These are phyloP conservation scores for Arabis hirsuta DNA, from an alignment of 345 rosid genomes.

Conservation along the genomic window DNA sequence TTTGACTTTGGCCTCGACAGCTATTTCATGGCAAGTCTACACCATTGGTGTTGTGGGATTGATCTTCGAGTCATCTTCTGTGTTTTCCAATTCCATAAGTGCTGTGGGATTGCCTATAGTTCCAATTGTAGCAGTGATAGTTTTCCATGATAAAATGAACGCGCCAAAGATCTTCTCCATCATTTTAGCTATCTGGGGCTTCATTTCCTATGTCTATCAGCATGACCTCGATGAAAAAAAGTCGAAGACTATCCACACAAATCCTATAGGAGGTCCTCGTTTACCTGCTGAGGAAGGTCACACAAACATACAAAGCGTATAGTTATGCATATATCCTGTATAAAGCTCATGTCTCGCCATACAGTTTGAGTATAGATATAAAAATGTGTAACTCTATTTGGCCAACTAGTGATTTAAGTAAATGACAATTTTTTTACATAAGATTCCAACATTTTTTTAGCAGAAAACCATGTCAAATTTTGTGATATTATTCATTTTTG, in stretches of 20 bases:
- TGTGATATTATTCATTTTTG: not conserved
- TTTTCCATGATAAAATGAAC: slow-evolving; percentile 59
- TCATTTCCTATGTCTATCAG: slow-evolving; percentile 60
- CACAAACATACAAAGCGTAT: slow-evolving; percentile 17
- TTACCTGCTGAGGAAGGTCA: slow-evolving; percentile 30
- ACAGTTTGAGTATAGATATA: slow-evolving; percentile 4
- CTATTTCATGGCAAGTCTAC: slow-evolving; percentile 56
- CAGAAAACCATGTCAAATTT: not conserved
- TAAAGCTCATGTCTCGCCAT: not conserved
- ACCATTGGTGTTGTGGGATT: slow-evolving; percentile 52
- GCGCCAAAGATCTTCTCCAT: slow-evolving; percentile 57
- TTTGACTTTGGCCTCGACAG: slow-evolving; percentile 50
- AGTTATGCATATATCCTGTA: not conserved
- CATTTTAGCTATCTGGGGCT: slow-evolving; percentile 66
- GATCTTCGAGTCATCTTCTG: slow-evolving; percentile 65
- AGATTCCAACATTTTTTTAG: not conserved
- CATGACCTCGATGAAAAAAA: slow-evolving; percentile 54
- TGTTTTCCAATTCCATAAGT: slow-evolving; percentile 55
- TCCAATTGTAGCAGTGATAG: slow-evolving; percentile 58
- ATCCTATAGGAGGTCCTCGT: slow-evolving; percentile 18
- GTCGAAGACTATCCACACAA: slow-evolving; percentile 24
- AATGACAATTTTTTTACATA: slow-evolving; percentile 1
- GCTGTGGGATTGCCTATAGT: slow-evolving; percentile 60
- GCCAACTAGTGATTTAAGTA: not conserved
- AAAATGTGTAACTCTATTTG: not conserved